Evolutionary conservation across 768 basidiomycete genomes (phyloP), one percentile per base, ranked within the genome.

Genomic region (Coprinopsis marcescibilis): DNA sequence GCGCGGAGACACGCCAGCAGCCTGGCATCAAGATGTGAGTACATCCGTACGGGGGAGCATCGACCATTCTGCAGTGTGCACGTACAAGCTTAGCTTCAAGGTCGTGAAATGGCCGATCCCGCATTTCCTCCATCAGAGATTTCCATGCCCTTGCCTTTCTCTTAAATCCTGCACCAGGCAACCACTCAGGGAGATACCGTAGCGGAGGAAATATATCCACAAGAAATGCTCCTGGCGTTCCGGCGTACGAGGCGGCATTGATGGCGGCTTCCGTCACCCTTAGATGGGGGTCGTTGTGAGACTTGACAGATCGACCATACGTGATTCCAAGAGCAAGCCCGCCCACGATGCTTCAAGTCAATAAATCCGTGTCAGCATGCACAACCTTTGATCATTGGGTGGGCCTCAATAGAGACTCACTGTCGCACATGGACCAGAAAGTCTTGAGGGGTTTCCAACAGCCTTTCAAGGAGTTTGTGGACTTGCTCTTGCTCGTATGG

Each of bases 121-220:
- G 51, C 62, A 70, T 65, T 10, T 63, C 55, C 13, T 58, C 37
- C 11, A 64, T 57, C 7, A 59, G 52, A 35, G 56, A 57, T 11
- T 58, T 59, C 78, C 78, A 80, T 3, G 51, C 49, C 3, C 29
- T 55, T 0, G 77, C 78, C 40, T 75, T 70, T 12, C 64, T 64
- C 57, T 73, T 68, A 67, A 80, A 83, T 0, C 65, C 65, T 0
- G 76, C 71, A 12, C 80, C 81, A 4, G 80, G 80, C 25, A 76
- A 57, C 79, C 77, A 82, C 33, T 57, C 49, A 0, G 80, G 80
- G 3, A 81, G 49, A 51, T 73, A 57, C 55, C 59, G 60, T 24
- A 68, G 50, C 12, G 56, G 20, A 1, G 67, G 63, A 21, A 68
- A 30, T 2, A 47, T 37, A 46, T 76, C 74, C 4, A 77, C 70